Conservation (phyloP, 2,329 filamentous ascomycete species). For the Moelleriella libera region DNA sequence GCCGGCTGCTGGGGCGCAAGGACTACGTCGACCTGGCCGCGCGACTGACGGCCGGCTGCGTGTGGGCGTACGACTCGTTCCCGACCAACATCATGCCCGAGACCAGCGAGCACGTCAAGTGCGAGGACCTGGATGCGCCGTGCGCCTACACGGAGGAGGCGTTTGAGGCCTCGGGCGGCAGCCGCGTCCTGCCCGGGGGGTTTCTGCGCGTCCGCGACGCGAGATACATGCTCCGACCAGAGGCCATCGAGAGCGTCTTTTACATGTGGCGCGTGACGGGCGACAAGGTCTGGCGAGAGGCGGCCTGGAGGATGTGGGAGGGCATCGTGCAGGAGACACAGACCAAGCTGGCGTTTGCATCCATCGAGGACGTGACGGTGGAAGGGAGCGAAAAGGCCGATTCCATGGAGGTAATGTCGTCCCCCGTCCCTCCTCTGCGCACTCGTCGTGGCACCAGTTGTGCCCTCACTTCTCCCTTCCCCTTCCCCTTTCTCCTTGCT, state of each 20-base stretch:
- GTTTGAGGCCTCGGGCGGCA: constrained; percentile 6
- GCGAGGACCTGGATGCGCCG: constrained; percentile 17
- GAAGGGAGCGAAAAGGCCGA: constrained; percentile 28
- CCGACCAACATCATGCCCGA: constrained; percentile 41
- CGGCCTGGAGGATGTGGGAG: constrained; percentile 34
- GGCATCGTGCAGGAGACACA: constrained; percentile 25
- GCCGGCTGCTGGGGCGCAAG: constrained; percentile 39
- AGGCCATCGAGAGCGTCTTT: constrained; percentile 38
- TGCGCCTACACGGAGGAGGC: constrained; percentile 18
- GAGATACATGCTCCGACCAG: constrained; percentile 29
- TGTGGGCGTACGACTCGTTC: constrained; percentile 37
- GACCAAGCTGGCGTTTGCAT: constrained; percentile 27
- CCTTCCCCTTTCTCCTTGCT: not conserved
- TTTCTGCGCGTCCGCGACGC: constrained; percentile 39
- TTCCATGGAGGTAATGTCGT: constrained; percentile 41
- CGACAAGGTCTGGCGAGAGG: constrained; percentile 25
- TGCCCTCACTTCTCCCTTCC: not conserved
- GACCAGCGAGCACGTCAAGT: constrained; percentile 23
- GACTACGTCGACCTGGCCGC: constrained; percentile 32
- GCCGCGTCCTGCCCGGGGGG: constrained; percentile 28
- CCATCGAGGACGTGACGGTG: constrained; percentile 21
- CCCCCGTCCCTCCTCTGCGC: not conserved
- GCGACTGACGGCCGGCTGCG: constrained; percentile 35
- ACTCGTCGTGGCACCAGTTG: not conserved
- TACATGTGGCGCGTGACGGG: constrained; percentile 37